Evolutionary conservation across 179 eudicot species (phyloP), one percentile per base, ranked within the genome.

Genomic region (Vitellaria paradoxa): DNA sequence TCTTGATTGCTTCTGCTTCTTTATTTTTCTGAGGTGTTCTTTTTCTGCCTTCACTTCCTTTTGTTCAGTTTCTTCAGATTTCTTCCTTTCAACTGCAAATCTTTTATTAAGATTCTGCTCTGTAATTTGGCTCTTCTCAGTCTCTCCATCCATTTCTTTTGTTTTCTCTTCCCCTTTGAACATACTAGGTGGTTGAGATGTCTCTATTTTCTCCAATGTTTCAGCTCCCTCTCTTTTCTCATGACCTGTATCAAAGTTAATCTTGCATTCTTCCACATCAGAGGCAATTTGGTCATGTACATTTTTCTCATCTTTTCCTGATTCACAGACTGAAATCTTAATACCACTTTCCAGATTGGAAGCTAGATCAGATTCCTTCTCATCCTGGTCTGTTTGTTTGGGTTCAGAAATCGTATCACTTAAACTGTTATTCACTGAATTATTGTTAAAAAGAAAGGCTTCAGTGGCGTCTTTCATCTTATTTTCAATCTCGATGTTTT

Each of bases 211-310:
- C 68, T 81, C 80, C 74, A 76, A 81, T 37, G 77, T 80, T 56
- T 86, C 91, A 66, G 80, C 84, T 85, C 81, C 78, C 70, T 84
- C 79, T 56, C 76, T 85, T 80, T 85, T 80, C 76, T 75, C 81
- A 50, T 84, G 81, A 78, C 81, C 75, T 72, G 80, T 68, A 81
- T 88, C 88, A 46, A 76, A 59, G 65, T 81, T 82, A 72, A 18
- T 63, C 68, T 76, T 69, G 52, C 30, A 68, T 74, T 74, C 77
- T 42, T 70, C 86, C 68, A 80, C 78, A 76, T 75, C 75, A 61
- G 26, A 79, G 70, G 81, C 52, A 76, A 66, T 46, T 55, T 55
- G 75, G 79, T 76, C 79, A 56, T 82, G 86, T 66, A 52, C 68
- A 75, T 66, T 57, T 75, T 80, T 73, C 52, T 76, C 68, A 78